Conservation (phyloP, 2,329 filamentous ascomycete genomes). For the Zymoseptoria tritici region DNA sequence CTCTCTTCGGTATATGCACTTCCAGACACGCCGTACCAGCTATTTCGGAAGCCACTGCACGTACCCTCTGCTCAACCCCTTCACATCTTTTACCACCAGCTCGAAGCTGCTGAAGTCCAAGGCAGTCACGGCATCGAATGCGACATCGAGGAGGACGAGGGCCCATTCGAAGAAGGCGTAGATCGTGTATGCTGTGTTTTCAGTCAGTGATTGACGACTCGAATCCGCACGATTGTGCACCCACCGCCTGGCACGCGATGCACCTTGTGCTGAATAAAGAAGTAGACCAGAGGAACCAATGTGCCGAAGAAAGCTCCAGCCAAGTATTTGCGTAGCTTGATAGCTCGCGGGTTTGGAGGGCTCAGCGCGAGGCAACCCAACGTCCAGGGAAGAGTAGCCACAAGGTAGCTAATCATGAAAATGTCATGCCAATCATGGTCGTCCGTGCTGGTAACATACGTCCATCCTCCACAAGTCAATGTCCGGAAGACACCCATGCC, state of each 20-base stretch:
- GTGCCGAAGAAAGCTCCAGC: slow-evolving; percentile 83
- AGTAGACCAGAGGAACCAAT: slow-evolving; percentile 84
- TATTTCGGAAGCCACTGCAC: slow-evolving; percentile 92
- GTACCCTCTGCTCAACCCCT: slow-evolving; percentile 94
- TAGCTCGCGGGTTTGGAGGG: slow-evolving; percentile 70
- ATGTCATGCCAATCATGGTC: slow-evolving; percentile 99
- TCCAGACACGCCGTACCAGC: slow-evolving; percentile 45
- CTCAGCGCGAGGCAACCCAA: slow-evolving; percentile 81
- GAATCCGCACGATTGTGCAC: slow-evolving; percentile 24
- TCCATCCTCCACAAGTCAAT: slow-evolving; percentile 93
- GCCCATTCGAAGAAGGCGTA: slow-evolving; percentile 99
- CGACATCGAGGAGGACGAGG: slow-evolving; percentile 88
- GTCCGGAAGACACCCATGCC: slow-evolving; percentile 78
- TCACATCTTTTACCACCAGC: slow-evolving; percentile 78
- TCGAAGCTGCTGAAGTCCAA: slow-evolving; percentile 88
- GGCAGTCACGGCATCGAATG: slow-evolving; percentile 89
- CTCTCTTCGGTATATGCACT: background rate
- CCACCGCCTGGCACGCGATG: slow-evolving; percentile 87
- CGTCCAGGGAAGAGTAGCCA: slow-evolving; percentile 93
- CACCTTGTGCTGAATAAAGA: slow-evolving; percentile 98
- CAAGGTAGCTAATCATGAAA: slow-evolving; percentile 97
- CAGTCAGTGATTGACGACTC: slow-evolving; percentile 1
- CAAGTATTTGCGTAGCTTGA: slow-evolving; percentile 83
- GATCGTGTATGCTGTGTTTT: slow-evolving; percentile 72
- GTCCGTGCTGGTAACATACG: slow-evolving; percentile 95